phyloP scores from a whole-genome alignment of 805 yeast species.

The Schizosaccharomyces osmophilus region DNA sequence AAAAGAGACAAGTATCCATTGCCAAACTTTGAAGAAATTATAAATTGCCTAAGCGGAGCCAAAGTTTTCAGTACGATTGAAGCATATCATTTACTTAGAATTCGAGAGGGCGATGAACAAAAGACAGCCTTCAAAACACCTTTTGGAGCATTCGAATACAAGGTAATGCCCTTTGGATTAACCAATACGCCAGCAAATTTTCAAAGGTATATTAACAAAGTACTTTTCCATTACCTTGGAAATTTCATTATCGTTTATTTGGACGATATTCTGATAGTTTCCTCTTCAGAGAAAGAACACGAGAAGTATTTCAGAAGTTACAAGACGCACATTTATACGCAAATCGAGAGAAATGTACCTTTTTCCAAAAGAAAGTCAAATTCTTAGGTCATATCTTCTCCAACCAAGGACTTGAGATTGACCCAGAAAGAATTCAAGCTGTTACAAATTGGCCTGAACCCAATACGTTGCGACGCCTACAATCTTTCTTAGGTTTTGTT shows the following conservation, averaged over 20 bases:
- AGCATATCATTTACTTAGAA: slow-evolving; percentile 2
- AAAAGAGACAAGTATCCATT: slow-evolving; percentile 8
- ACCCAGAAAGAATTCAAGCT: background rate
- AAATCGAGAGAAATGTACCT: background rate
- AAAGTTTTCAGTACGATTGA: slow-evolving; percentile 6
- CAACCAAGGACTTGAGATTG: background rate
- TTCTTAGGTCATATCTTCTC: background rate
- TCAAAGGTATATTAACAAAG: slow-evolving; percentile 6
- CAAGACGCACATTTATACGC: slow-evolving; percentile 5
- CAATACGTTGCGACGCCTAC: background rate
- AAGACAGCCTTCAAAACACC: slow-evolving; percentile 11
- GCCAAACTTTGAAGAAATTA: slow-evolving; percentile 4
- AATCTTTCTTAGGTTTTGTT: background rate
- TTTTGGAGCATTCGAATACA: too few species aligned
- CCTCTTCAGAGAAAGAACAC: too few species aligned
- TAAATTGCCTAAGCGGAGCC: slow-evolving; percentile 5
- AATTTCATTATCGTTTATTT: slow-evolving; percentile 8
- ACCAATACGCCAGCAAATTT: slow-evolving; percentile 13
- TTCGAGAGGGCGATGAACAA: slow-evolving; percentile 3
- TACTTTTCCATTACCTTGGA: slow-evolving; percentile 4
- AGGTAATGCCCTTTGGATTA: too few species aligned
- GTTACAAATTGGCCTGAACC: background rate
- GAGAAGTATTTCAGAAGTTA: too few species aligned
- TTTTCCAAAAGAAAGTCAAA: too few species aligned
- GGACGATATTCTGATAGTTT: slow-evolving; percentile 10